phyloP scores from a whole-genome alignment of 2,329 filamentous ascomycete genomes.

The Aspergillus brunneoviolaceus region DNA sequence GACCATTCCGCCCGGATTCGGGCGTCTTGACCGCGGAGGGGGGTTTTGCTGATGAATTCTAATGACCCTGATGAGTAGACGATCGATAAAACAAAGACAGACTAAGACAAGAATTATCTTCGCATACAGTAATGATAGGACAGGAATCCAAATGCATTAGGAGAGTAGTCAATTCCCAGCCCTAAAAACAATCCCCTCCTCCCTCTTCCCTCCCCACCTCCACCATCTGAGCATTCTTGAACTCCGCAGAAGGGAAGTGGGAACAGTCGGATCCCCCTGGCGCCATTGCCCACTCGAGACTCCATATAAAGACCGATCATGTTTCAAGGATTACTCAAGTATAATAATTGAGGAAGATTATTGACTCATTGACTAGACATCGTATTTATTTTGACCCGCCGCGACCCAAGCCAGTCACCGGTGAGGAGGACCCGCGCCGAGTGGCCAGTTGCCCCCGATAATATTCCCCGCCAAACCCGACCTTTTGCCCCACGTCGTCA shows the following conservation, averaged over 20 bases:
- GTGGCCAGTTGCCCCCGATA: neutral
- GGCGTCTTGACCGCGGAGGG: neutral
- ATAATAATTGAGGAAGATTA: too few species aligned
- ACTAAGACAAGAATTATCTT: neutral
- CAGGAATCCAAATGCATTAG: neutral
- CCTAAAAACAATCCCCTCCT: neutral
- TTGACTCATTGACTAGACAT: neutral
- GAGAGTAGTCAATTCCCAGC: neutral
- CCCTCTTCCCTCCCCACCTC: neutral
- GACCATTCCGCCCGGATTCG: neutral
- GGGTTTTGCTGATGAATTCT: neutral
- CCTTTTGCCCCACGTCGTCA: slow-evolving; percentile 9
- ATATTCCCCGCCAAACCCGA: neutral
- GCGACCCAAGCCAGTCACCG: neutral
- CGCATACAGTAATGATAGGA: neutral
- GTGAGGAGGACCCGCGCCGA: neutral
- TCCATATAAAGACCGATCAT: neutral
- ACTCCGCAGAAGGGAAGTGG: neutral
- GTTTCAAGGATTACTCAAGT: too few species aligned
- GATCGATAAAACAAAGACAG: neutral
- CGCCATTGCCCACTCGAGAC: neutral
- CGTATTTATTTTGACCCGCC: neutral
- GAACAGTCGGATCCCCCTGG: neutral
- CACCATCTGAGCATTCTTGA: neutral
- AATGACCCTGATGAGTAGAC: slow-evolving; percentile 1